Percentiles rank a stretch among this genome's conserved stretches.
Evolutionary conservation across 352 stramenopile species (phyloP).

Genomic region (Phytophthora foliorum): DNA sequence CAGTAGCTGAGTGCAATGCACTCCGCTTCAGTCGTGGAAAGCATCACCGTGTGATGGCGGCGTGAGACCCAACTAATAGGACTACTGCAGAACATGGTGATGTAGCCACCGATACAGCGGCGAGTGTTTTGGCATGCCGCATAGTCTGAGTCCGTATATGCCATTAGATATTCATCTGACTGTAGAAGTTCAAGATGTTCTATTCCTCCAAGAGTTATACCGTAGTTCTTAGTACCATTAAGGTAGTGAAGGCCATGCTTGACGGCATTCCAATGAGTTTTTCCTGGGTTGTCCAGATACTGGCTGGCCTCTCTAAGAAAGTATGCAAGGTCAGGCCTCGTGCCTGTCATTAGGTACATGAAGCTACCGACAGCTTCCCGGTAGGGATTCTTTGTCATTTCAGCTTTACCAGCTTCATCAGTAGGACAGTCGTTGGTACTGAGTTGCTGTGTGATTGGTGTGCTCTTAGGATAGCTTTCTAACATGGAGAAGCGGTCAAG

Average conservation of each 20-base stretch:
- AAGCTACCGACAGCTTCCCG: slow-evolving; percentile 10
- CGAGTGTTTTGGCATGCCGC: slow-evolving; percentile 7
- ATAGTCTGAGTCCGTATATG: slow-evolving; percentile 20
- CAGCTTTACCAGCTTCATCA: not conserved
- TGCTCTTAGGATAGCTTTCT: not conserved
- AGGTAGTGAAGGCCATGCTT: slow-evolving; percentile 4
- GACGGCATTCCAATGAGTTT: slow-evolving; percentile 3
- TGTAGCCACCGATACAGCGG: slow-evolving; percentile 3
- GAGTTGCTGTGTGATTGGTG: not conserved
- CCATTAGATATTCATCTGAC: slow-evolving; percentile 11
- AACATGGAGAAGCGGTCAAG: not conserved
- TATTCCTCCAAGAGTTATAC: not conserved
- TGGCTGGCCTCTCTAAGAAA: slow-evolving; percentile 12
- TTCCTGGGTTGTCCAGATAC: not conserved
- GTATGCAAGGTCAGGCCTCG: slow-evolving; percentile 2
- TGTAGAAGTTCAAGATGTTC: slow-evolving; percentile 5
- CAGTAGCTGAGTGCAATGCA: slow-evolving; percentile 8
- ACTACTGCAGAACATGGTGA: slow-evolving; percentile 19
- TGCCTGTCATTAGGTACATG: slow-evolving; percentile 16
- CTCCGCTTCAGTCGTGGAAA: not conserved
- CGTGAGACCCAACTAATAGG: slow-evolving; percentile 11
- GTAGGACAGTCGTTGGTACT: not conserved
- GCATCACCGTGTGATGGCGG: slow-evolving; percentile 2
- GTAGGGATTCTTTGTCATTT: not conserved
- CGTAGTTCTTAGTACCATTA: not conserved